Evolutionary conservation across 1,284 basidiomycete genomes (phyloP).

Genomic region (Ganoderma multipileum): DNA sequence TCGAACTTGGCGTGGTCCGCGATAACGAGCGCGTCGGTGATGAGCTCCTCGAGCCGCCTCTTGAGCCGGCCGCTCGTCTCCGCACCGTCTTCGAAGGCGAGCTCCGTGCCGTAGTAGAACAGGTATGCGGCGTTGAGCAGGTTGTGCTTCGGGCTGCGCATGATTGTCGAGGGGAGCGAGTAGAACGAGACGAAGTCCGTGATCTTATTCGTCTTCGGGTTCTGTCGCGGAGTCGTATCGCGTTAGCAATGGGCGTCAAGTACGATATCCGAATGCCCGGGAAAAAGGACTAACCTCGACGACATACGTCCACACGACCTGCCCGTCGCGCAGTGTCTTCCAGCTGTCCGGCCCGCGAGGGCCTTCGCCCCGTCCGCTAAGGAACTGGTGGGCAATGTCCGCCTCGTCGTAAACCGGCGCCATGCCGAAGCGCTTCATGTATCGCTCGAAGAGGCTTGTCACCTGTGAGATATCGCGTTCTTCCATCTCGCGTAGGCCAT

Average conservation of each 20-base stretch:
- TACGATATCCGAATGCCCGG: background rate
- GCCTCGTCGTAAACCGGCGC: constrained; percentile 79
- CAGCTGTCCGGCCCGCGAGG: constrained; percentile 40
- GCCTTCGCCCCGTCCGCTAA: constrained; percentile 83
- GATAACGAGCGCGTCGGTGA: constrained; percentile 81
- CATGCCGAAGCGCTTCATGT: constrained; percentile 90
- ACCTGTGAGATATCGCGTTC: constrained; percentile 81
- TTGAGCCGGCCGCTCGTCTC: constrained; percentile 72
- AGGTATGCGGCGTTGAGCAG: constrained; percentile 89
- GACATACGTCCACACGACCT: constrained; percentile 97
- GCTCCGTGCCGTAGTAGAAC: constrained; percentile 88
- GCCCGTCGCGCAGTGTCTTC: constrained; percentile 67
- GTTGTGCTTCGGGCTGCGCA: constrained; percentile 68
- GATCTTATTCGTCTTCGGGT: constrained; percentile 82
- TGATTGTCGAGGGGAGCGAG: constrained; percentile 92
- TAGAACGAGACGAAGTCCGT: constrained; percentile 99
- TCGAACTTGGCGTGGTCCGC: constrained; percentile 90
- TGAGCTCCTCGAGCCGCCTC: constrained; percentile 74
- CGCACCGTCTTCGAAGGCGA: constrained; percentile 62
- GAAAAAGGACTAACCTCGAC: constrained; percentile 73
- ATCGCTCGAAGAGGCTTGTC: constrained; percentile 76
- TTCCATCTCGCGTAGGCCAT: constrained; percentile 89
- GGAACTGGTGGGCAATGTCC: constrained; percentile 88
- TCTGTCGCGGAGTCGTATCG: constrained; percentile 49
- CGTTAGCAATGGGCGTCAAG: background rate